Percentiles rank a stretch among this genome's conserved stretches.
These are phyloP conservation scores for Ophiostoma triangulosporum DNA, from an alignment of 2,329 filamentous ascomycete species.

Conservation along the genomic window DNA sequence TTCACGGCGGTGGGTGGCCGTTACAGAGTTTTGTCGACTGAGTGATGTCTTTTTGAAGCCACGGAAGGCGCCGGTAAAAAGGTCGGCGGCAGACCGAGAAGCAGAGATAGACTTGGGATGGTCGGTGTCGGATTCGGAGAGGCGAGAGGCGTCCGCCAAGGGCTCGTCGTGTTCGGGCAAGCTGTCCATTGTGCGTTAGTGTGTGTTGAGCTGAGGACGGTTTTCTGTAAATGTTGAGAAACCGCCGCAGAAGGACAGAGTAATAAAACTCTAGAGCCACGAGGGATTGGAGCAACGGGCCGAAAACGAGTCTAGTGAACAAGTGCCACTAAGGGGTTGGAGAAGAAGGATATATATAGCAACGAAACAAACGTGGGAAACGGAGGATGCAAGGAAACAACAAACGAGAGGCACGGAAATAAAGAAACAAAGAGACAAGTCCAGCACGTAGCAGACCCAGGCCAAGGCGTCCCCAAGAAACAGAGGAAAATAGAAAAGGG, in stretches of 20 bases:
- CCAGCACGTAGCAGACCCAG: background rate
- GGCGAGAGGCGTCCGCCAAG: constrained; percentile 23
- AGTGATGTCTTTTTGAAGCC: constrained; percentile 35
- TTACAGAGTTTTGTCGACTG: constrained; percentile 27
- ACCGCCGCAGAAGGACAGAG: background rate
- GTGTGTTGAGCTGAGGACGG: background rate
- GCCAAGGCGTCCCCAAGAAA: background rate
- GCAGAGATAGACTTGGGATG: constrained; percentile 23
- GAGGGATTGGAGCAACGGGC: background rate
- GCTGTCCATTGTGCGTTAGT: constrained; percentile 21
- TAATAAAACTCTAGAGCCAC: background rate
- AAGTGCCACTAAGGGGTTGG: background rate
- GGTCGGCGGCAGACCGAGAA: constrained; percentile 29
- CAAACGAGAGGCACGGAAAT: too few relatives aligned
- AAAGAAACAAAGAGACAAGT: background rate
- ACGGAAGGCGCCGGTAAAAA: constrained; percentile 38
- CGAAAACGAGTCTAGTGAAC: background rate
- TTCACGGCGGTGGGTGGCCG: constrained; percentile 22
- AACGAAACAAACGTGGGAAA: background rate
- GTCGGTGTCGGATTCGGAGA: constrained; percentile 33
- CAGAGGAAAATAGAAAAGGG: background rate
- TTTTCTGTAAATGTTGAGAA: constrained; percentile 11
- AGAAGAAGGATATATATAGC: too few relatives aligned
- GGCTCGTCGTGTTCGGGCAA: constrained; percentile 19
- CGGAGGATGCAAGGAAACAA: background rate